These are phyloP conservation scores for Bipolaris sorokiniana DNA, from an alignment of 2,329 filamentous ascomycete species.

Conservation along the genomic window DNA sequence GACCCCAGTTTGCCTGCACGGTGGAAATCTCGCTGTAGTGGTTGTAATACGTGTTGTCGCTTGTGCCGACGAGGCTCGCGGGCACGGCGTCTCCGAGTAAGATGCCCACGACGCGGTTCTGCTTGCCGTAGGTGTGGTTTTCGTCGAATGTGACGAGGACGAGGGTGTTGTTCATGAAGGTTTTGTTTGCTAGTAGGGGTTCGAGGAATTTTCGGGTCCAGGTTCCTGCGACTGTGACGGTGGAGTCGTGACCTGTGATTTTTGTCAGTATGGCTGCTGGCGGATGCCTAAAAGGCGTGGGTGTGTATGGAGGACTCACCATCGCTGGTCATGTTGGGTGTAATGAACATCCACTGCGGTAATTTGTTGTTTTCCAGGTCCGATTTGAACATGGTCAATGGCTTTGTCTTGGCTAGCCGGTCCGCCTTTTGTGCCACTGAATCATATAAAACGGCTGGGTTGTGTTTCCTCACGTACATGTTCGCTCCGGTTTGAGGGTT, in stretches of 20 bases:
- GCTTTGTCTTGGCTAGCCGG: constrained; percentile 74
- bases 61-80: constrained; percentile 67
- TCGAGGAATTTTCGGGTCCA: constrained; percentile 74
- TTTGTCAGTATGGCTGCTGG: constrained; percentile 4
- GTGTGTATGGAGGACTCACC: constrained; percentile 49
- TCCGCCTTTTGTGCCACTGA: constrained; percentile 64
- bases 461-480: constrained; percentile 85
- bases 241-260: constrained; percentile 65
- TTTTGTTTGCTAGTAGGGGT: constrained; percentile 70
- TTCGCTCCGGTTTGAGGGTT: constrained; percentile 71
- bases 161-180: constrained; percentile 78
- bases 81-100: constrained; percentile 79
- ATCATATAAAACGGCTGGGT: constrained; percentile 69
- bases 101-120: constrained; percentile 73
- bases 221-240: constrained; percentile 69
- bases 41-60: constrained; percentile 66
- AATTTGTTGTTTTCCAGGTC: constrained; percentile 32
- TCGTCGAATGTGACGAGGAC: constrained; percentile 82
- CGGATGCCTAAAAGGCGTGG: too few relatives aligned
- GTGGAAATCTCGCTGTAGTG: constrained; percentile 55
- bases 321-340: constrained; percentile 75
- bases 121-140: constrained; percentile 69
- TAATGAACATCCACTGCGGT: constrained; percentile 46
- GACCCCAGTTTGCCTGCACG: constrained; percentile 55
- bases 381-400: constrained; percentile 68